phyloP scores from a whole-genome alignment of 495 filamentous ascomycete genomes.

The Tuber melanosporum region DNA sequence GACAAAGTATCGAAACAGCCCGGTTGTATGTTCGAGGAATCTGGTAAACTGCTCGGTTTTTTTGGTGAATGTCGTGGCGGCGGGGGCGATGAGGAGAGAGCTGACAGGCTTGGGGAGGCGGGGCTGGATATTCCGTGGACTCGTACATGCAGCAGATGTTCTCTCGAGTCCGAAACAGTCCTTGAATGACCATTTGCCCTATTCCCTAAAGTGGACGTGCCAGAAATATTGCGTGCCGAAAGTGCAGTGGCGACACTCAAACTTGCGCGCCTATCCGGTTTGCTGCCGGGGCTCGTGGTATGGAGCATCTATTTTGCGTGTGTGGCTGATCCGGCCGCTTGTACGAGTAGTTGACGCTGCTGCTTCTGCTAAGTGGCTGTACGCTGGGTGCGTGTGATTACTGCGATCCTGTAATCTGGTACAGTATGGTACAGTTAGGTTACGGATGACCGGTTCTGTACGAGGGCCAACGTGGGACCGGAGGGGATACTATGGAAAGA shows the following conservation, averaged over 20 bases:
- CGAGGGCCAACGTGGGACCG: not conserved
- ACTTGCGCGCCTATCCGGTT: not conserved
- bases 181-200: conserved; percentile 19
- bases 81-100: conserved; percentile 11
- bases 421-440: not conserved
- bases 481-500: conserved; percentile 8
- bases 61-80: not conserved
- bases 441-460: conserved; percentile 14
- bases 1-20: not conserved
- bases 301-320: conserved; percentile 6
- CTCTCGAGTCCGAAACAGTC: conserved; percentile 12
- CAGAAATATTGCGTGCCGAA: not conserved
- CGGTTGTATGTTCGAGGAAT: not conserved
- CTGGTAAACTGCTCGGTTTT: not conserved
- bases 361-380: conserved; percentile 12
- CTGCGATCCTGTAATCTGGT: not conserved
- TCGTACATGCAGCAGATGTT: conserved; percentile 4
- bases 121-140: conserved; percentile 12
- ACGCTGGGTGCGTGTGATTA: conserved; percentile 20
- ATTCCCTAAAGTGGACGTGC: not conserved
- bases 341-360: not conserved
- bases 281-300: not conserved
- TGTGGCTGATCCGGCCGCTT: conserved; percentile 9
- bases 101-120: conserved; percentile 16
- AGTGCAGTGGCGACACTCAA: conserved; percentile 1